Conservation (phyloP, 331 rosid species). For the Erythrophleum ivorense region DNA sequence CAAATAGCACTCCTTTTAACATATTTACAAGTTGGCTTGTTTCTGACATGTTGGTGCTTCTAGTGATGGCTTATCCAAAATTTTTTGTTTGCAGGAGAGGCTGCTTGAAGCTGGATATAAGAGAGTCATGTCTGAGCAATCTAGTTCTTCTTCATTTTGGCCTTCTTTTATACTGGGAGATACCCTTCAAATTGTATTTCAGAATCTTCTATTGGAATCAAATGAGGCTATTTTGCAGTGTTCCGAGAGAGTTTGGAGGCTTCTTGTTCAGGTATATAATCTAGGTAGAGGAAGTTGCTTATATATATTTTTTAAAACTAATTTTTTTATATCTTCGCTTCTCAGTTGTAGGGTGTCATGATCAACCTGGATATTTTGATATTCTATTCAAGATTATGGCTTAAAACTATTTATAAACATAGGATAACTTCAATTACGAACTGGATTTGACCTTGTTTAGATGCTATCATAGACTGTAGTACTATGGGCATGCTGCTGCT, state of each 20-base stretch:
- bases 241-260: conserved; percentile 98
- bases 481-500: neutral
- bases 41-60: neutral
- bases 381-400: neutral
- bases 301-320: neutral
- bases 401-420: neutral
- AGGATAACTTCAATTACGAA: neutral
- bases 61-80: conserved; percentile 8
- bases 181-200: conserved; percentile 92
- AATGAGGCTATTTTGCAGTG: conserved; percentile 84
- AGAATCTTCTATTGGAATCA: conserved; percentile 89
- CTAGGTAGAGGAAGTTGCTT: conserved; percentile 8
- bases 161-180: conserved; percentile 87
- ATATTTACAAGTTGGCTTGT: conserved; percentile 7
- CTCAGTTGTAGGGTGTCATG: neutral
- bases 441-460: neutral
- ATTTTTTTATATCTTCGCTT: neutral
- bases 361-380: neutral
- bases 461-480: neutral
- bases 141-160: conserved; percentile 73
- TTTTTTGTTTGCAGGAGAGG: conserved; percentile 74
- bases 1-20: neutral
- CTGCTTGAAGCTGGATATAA: conserved; percentile 92
- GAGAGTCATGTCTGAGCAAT: conserved; percentile 60
- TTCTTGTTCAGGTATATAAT: conserved; percentile 80